Conservation (phyloP, 257 asterid genomes). For the Leonotis leonurus region DNA sequence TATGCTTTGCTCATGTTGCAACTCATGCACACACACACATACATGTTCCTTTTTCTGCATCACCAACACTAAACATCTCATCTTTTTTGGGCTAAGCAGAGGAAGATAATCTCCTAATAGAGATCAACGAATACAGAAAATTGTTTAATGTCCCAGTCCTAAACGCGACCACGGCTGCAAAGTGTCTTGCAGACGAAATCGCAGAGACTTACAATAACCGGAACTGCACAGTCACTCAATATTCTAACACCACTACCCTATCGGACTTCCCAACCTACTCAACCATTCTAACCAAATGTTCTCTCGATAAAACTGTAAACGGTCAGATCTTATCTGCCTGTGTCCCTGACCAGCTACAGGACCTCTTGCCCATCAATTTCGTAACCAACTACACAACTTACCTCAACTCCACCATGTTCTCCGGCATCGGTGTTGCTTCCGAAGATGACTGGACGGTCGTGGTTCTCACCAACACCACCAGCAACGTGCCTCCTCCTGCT, state of each 20-base stretch:
- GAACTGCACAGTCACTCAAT: constrained; percentile 61
- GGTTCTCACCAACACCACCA: constrained; percentile 28
- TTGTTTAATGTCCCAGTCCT: constrained; percentile 47
- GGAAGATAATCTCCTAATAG: constrained; percentile 47
- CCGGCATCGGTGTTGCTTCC: constrained; percentile 57
- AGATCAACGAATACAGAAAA: constrained; percentile 60
- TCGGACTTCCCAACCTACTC: constrained; percentile 46
- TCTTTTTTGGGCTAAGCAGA: constrained; percentile 27
- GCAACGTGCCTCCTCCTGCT: no score
- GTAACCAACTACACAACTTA: constrained; percentile 47
- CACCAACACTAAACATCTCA: no score
- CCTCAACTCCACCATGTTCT: constrained; percentile 45
- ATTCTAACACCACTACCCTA: constrained; percentile 46
- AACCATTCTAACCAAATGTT: constrained; percentile 39
- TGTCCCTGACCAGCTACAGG: constrained; percentile 42
- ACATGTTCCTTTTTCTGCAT: no score
- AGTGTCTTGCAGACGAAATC: constrained; percentile 68
- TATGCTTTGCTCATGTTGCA: no score
- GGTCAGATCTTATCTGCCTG: constrained; percentile 69
- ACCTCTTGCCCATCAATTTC: constrained; percentile 43
- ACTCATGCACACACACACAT: no score
- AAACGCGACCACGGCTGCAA: constrained; percentile 37
- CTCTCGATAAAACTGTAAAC: constrained; percentile 41
- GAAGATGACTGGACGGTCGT: constrained; percentile 61
- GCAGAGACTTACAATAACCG: constrained; percentile 47